phyloP scores from a whole-genome alignment of 2,329 filamentous ascomycete species.

The Fusarium sp. region DNA sequence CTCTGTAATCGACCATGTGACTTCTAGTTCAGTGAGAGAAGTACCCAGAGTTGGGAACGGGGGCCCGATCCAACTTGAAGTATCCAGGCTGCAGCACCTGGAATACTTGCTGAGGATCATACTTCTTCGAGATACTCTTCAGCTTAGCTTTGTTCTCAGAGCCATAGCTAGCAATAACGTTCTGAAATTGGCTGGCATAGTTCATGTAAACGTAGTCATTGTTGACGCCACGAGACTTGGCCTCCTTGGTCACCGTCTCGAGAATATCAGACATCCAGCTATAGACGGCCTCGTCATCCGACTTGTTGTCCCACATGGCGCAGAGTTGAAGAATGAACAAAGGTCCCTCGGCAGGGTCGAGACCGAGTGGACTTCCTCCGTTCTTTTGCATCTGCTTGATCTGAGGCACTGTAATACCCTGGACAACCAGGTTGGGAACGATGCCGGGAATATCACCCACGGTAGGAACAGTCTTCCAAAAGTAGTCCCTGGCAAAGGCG shows the following conservation, averaged over 20 bases:
- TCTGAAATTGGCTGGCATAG: conserved; percentile 60
- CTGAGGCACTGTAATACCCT: conserved; percentile 59
- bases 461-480: conserved; percentile 41
- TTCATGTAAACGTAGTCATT: conserved; percentile 62
- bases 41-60: conserved; percentile 14
- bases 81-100: conserved; percentile 56
- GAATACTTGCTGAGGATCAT: conserved; percentile 56
- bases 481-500: conserved; percentile 18
- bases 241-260: conserved; percentile 31
- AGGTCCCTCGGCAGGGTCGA: conserved; percentile 46
- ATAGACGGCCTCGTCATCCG: conserved; percentile 54
- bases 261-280: conserved; percentile 39
- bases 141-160: conserved; percentile 55
- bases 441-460: conserved; percentile 44
- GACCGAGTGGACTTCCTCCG: conserved; percentile 53
- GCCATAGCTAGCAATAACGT: conserved; percentile 60
- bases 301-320: conserved; percentile 33
- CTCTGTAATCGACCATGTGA: background rate
- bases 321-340: conserved; percentile 32
- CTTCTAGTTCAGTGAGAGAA: conserved; percentile 6
- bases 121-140: conserved; percentile 51
- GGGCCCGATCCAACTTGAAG: conserved; percentile 55
- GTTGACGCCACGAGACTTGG: conserved; percentile 52
- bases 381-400: conserved; percentile 54
- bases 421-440: conserved; percentile 52